Evolutionary conservation across 192 early-diverging fungal genomes (phyloP).

Genomic region (Kickxella alabastrina): DNA sequence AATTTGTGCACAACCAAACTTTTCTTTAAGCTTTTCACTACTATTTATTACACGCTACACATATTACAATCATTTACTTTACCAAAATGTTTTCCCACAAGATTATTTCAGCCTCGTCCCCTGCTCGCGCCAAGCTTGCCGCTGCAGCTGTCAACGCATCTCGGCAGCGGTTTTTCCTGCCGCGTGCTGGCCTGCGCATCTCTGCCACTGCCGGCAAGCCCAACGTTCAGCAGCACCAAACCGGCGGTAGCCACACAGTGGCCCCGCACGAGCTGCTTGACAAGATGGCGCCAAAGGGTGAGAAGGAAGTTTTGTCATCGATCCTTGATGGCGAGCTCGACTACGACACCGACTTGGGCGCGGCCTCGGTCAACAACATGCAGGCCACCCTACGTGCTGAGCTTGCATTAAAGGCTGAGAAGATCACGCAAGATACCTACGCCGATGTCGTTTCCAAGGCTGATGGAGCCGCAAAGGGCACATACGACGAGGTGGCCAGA

Average conservation of each 20-base stretch:
- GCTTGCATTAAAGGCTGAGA: constrained; percentile 16
- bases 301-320: constrained; percentile 36
- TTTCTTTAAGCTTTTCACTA: not conserved
- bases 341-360: constrained; percentile 47
- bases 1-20: not conserved
- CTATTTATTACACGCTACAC: constrained; percentile 1
- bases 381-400: constrained; percentile 28
- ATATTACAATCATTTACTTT: not conserved
- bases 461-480: no score
- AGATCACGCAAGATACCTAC: constrained; percentile 14
- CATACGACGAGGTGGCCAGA: no score
- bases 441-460: no score
- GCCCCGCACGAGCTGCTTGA: constrained; percentile 37
- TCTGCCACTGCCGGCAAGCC: not conserved
- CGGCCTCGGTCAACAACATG: constrained; percentile 42
- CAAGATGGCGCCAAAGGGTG: constrained; percentile 24
- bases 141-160: not conserved
- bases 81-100: constrained; percentile 1
- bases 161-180: not conserved
- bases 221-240: constrained; percentile 1
- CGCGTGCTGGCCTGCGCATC: constrained; percentile 2
- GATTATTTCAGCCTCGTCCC: no score
- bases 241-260: not conserved
- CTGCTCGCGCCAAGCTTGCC: no score
- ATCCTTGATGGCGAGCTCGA: constrained; percentile 49